These are phyloP conservation scores for Casaregolazyma suthepensis DNA, from an alignment of 1,139 yeast genomes.

Conservation along the genomic window DNA sequence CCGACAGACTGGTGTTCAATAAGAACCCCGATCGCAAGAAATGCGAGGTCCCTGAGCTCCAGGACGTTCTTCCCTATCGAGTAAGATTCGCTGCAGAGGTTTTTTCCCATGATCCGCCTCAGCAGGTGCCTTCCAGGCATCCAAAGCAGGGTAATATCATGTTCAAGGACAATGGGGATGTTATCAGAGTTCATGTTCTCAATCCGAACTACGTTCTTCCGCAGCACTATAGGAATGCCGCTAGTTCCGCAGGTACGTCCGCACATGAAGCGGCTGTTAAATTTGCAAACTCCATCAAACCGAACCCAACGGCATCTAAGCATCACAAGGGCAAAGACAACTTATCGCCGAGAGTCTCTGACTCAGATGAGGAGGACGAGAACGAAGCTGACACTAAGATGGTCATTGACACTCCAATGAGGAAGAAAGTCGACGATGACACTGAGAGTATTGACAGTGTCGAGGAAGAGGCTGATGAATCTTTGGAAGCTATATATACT, in stretches of 20 bases:
- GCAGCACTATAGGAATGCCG: conserved; percentile 24
- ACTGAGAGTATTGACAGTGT: conserved; percentile 12
- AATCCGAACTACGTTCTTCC: conserved; percentile 20
- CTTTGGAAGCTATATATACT: conserved; percentile 49
- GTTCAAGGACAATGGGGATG: conserved; percentile 36
- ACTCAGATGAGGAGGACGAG: conserved; percentile 24
- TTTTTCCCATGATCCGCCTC: conserved; percentile 78
- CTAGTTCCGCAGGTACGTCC: conserved; percentile 25
- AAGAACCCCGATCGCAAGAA: conserved; percentile 40
- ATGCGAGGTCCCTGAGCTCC: conserved; percentile 39
- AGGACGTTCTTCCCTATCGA: conserved; percentile 24
- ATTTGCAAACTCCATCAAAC: conserved; percentile 24
- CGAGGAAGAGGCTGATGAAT: conserved; percentile 19
- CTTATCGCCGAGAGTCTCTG: conserved; percentile 12
- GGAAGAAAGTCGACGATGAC: conserved; percentile 18
- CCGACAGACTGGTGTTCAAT: conserved; percentile 37
- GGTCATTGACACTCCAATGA: conserved; percentile 24
- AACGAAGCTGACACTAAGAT: conserved; percentile 24
- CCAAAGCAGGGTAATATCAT: conserved; percentile 78
- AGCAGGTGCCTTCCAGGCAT: conserved; percentile 83
- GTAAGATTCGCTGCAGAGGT: conserved; percentile 73
- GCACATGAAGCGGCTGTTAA: conserved; percentile 32
- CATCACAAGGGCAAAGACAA: conserved; percentile 4
- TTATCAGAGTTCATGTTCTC: conserved; percentile 20
- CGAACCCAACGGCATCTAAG: background rate